Evolutionary conservation across 305 asterid species (phyloP).

Genomic region (Andrographis paniculata): DNA sequence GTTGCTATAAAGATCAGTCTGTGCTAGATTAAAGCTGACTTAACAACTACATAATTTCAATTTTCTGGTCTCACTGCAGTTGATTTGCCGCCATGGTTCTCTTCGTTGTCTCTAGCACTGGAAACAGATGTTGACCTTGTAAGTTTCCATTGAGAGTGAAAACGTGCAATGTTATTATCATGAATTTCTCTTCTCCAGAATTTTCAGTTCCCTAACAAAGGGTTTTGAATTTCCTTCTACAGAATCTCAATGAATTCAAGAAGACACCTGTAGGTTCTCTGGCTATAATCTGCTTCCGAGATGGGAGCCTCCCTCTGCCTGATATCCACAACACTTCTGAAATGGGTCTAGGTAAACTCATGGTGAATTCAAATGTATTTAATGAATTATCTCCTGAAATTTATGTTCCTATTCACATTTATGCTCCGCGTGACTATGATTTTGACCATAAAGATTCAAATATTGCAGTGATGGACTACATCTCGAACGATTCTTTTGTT

Average conservation of each 20-base stretch:
- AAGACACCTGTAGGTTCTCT: constrained; percentile 39
- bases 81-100: constrained; percentile 1
- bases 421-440: constrained; percentile 13
- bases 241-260: constrained; percentile 45
- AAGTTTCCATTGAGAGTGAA: background rate
- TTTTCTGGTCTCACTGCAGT: background rate
- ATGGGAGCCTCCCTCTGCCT: constrained; percentile 95
- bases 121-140: background rate
- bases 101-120: background rate
- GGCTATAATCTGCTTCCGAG: constrained; percentile 81
- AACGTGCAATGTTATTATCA: background rate
- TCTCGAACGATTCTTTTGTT: constrained; percentile 56
- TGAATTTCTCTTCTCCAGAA: constrained; percentile 5
- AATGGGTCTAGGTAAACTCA: constrained; percentile 58
- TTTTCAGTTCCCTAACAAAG: too few relatives aligned
- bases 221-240: constrained; percentile 14
- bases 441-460: constrained; percentile 16
- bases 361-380: too few relatives aligned
- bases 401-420: constrained; percentile 5
- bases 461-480: constrained; percentile 46
- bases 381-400: constrained; percentile 6
- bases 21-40: too few relatives aligned
- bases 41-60: too few relatives aligned
- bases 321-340: constrained; percentile 62
- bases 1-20: too few relatives aligned